Evolutionary conservation across 2,329 filamentous ascomycete species (phyloP).

Genomic region (Furcasterigmium sp.): DNA sequence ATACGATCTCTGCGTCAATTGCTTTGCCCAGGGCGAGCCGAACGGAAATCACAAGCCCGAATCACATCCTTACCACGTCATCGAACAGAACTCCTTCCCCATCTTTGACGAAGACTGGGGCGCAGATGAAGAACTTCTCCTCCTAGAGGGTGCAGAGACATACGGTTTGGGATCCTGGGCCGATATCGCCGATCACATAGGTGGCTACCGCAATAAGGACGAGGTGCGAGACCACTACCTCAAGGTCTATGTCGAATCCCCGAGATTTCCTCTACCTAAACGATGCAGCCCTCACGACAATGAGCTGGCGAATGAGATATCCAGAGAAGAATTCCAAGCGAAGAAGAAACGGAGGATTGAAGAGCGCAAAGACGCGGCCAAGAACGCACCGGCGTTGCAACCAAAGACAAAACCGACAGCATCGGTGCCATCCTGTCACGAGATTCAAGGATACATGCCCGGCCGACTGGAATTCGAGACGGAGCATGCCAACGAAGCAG

Average conservation of each 20-base stretch:
- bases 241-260: conserved; percentile 77
- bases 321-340: conserved; percentile 87
- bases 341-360: conserved; percentile 93
- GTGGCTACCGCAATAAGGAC: conserved; percentile 88
- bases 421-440: conserved; percentile 91
- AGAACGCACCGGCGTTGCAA: conserved; percentile 74
- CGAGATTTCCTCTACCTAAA: conserved; percentile 80
- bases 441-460: conserved; percentile 98
- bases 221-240: conserved; percentile 95
- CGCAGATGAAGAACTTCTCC: conserved; percentile 89
- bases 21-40: conserved; percentile 77
- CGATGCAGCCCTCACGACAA: conserved; percentile 79
- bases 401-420: conserved; percentile 95
- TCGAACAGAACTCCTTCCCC: conserved; percentile 96
- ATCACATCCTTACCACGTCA: conserved; percentile 85
- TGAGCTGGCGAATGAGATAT: conserved; percentile 71
- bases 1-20: conserved; percentile 94
- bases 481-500: conserved; percentile 94
- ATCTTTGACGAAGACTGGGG: conserved; percentile 96
- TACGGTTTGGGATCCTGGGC: conserved; percentile 97
- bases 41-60: conserved; percentile 82
- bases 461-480: conserved; percentile 96
- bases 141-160: conserved; percentile 90
- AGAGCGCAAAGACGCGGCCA: conserved; percentile 79
- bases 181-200: conserved; percentile 96